phyloP scores from a whole-genome alignment of 148 eudicot species.

The Amaranthus palmeri region DNA sequence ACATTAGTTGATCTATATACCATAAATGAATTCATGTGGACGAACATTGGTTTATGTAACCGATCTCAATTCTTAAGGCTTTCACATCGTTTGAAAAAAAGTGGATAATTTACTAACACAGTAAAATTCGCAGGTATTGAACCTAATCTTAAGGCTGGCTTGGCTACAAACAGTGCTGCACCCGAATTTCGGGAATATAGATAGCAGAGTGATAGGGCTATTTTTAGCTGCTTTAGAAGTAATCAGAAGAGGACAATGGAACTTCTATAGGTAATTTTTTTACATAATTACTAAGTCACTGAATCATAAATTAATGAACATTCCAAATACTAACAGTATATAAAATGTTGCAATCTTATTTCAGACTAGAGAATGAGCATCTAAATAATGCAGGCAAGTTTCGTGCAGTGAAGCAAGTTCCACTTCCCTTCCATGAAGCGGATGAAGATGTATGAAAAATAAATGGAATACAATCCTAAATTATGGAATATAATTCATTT shows the following conservation, averaged over 20 bases:
- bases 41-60: too few species aligned
- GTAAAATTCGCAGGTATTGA: constrained; percentile 58
- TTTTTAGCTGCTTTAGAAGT: constrained; percentile 98
- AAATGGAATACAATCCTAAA: constrained; percentile 25
- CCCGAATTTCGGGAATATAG: constrained; percentile 68
- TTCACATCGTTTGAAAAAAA: too few species aligned
- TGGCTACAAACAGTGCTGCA: constrained; percentile 95
- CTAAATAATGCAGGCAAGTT: constrained; percentile 94
- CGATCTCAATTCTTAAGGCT: too few species aligned
- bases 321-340: not conserved
- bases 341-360: constrained; percentile 2
- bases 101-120: too few species aligned
- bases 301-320: not conserved
- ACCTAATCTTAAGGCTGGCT: constrained; percentile 77
- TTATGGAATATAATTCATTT: constrained; percentile 20
- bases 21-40: too few species aligned
- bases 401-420: constrained; percentile 88
- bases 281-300: not conserved
- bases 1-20: too few species aligned
- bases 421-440: constrained; percentile 91
- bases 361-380: constrained; percentile 98
- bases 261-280: constrained; percentile 71
- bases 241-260: constrained; percentile 95
- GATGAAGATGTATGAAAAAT: constrained; percentile 72
- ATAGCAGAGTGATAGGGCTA: constrained; percentile 73